Base-by-base conservation (phyloP, 768 basidiomycete species). In the Dioszegia aurantiaca region DNA sequence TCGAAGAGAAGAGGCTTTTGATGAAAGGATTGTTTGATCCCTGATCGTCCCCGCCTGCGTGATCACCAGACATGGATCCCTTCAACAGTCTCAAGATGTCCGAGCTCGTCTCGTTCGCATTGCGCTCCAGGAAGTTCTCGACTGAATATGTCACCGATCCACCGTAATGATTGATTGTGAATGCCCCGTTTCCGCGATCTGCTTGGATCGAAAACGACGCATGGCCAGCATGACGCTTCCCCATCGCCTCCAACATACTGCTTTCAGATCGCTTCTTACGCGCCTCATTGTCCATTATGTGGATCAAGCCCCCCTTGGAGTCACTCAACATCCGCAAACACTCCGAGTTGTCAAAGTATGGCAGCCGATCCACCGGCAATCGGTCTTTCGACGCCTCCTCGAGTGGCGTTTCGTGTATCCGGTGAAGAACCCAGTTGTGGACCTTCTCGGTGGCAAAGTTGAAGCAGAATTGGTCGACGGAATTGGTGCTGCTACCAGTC, bases 241-340 rank as follows among this genome's bases (percentile, higher is more conserved):
- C 81, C 72, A 97, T 90, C 0, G 93, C 90, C 67, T 95, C 91
- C 9, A 93, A 84, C 90, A 98, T 95, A 0, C 87, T 89, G 54
- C 87, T 83, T 68, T 94, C 90, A 2, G 87, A 93, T 83, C 93
- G 92, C 79, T 91, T 93, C 37, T 88, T 82, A 12, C 87, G 83
- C 1, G 92, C 88, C 76, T 95, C 92, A 72, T 98, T 94, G 71
- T 98, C 93, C 87, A 97, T 90, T 76, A 98, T 97, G 69, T 94
- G 90, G 53, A 97, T 85, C 30, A 99, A 80, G 1, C 95, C 95
- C 10, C 92, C 93, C 1, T 89, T 91, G 55, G 80, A 81, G 70
- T 90, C 87, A 71, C 91, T 87, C 40, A 98, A 78, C 28, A 99
- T 80, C 8, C 90, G 84, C 28, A 98, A 77, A 65, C 89, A 91